A percentile compares a stretch with the other conserved stretches of the same genome.
Evolutionary conservation across 1,139 yeast species (phyloP).

Genomic region (Candida pseudoviswanathii): DNA sequence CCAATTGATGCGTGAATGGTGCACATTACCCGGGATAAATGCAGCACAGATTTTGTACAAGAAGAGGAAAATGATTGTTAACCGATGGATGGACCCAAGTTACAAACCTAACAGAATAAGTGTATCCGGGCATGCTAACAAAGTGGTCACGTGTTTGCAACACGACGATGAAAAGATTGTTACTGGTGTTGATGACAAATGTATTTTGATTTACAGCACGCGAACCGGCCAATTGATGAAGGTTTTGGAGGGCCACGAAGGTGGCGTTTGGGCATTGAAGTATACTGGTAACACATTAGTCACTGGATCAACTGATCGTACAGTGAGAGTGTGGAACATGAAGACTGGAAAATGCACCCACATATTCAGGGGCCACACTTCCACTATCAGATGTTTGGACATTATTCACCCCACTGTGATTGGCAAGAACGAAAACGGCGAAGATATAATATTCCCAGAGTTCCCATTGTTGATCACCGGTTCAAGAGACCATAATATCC

Average conservation of each 20-base stretch:
- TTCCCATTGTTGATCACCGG: slow-evolving; percentile 79
- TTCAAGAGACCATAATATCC: slow-evolving; percentile 84
- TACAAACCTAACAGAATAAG: slow-evolving; percentile 72
- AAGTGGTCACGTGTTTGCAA: slow-evolving; percentile 91
- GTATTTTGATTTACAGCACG: slow-evolving; percentile 81
- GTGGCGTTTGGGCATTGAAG: slow-evolving; percentile 98
- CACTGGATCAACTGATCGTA: slow-evolving; percentile 89
- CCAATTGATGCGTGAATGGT: slow-evolving; percentile 37
- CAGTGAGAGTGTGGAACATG: slow-evolving; percentile 87
- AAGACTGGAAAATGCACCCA: slow-evolving; percentile 77
- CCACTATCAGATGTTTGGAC: slow-evolving; percentile 90
- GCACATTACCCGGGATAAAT: slow-evolving; percentile 24
- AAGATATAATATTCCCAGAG: slow-evolving; percentile 63
- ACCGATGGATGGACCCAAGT: slow-evolving; percentile 81
- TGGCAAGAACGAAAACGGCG: slow-evolving; percentile 63
- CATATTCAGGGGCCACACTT: slow-evolving; percentile 85
- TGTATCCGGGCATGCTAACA: slow-evolving; percentile 67
- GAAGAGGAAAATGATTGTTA: slow-evolving; percentile 62
- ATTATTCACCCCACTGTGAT: slow-evolving; percentile 68
- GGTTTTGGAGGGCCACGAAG: slow-evolving; percentile 85
- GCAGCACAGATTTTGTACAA: slow-evolving; percentile 62
- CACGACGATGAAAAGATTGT: slow-evolving; percentile 90
- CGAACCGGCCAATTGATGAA: slow-evolving; percentile 68
- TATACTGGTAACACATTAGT: slow-evolving; percentile 82
- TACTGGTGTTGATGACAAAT: slow-evolving; percentile 89